Evolutionary conservation across 352 stramenopile species (phyloP).

Genomic region (Phytopythium chamaehyphon): DNA sequence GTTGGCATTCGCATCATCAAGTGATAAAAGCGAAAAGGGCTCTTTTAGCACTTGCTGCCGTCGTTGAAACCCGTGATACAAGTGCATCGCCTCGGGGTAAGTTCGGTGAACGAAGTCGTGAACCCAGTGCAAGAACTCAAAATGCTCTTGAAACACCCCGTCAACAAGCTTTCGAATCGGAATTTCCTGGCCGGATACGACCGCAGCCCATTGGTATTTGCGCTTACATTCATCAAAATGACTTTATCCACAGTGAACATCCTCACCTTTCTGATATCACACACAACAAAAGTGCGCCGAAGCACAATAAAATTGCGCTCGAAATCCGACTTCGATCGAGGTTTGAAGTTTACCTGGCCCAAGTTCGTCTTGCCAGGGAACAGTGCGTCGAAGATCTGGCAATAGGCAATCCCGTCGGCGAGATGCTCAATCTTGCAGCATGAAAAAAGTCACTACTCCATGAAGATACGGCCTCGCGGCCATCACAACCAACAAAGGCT

Average conservation of each 20-base stretch:
- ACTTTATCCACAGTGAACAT: not conserved
- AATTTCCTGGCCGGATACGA: conserved; percentile 64
- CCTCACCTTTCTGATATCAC: conserved; percentile 57
- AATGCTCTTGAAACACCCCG: conserved; percentile 78
- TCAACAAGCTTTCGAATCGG: conserved; percentile 59
- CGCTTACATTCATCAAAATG: no score
- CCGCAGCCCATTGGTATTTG: no score
- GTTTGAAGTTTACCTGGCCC: conserved; percentile 56
- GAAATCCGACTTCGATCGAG: conserved; percentile 40
- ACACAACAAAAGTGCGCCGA: conserved; percentile 46
- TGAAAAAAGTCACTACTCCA: not conserved
- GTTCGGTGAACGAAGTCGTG: conserved; percentile 78
- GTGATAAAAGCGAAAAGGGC: conserved; percentile 20
- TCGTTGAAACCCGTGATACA: conserved; percentile 50
- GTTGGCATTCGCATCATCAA: conserved; percentile 47
- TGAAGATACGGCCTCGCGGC: not conserved
- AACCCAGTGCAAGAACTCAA: conserved; percentile 80
- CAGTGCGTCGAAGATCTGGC: conserved; percentile 65
- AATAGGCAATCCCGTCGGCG: conserved; percentile 77
- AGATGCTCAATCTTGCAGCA: conserved; percentile 61
- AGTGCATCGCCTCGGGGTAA: conserved; percentile 50
- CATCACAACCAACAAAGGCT: not conserved
- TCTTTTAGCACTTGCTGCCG: conserved; percentile 40
- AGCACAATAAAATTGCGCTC: conserved; percentile 68
- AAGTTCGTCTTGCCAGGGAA: conserved; percentile 66